Evolutionary conservation across 148 eudicot genomes (phyloP), one percentile per base, ranked within the genome.

Genomic region (Rhododendron henanense): DNA sequence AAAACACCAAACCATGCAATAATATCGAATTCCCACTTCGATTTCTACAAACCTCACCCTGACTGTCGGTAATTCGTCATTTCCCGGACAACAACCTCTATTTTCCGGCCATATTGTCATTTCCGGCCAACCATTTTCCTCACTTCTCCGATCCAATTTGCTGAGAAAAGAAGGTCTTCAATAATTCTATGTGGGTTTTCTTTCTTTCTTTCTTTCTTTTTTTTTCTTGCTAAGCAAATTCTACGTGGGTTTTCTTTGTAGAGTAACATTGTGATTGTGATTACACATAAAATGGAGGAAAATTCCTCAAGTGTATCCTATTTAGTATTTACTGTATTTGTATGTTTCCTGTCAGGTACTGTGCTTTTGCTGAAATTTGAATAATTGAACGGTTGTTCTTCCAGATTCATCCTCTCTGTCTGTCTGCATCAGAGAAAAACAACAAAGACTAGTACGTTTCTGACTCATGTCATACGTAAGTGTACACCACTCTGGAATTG

Each of bases 31-130:
- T 41, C 84, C 28, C 50, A 3, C 57, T 76, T 69, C 47, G 35
- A 47, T 75, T 25, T 87, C 90, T 88, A 73, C 48, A 33, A 76
- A 16, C 47, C 81, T 81, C 84, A 45, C 51, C 84, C 53, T 0
- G 4, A 1, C 69, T 25, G 74, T 50, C 87, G 41, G 84, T 57
- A 55, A 71, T 73, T 76, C 76, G 1, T 77, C 76, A 48, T 23
- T 88, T 82, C 5, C 85, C 73, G 76, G 59, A 87, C 10, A 25
- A 50, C 55, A 16, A 13, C 35, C 11, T 59, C 73, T 25, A 23
- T 75, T 73, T 84, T 78, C 86, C 88, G 85, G 81, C 90, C 51
- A 84, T 76, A 18, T 75, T 59, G 79, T 85, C 48, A 44, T 59
- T 83, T 87, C 59, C 51, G 83, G 87, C 84, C 16, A 48, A 83